A percentile compares a stretch with the other conserved stretches of the same genome.
Conservation (phyloP, 352 stramenopile species). For the Phytophthora tentaculata region DNA sequence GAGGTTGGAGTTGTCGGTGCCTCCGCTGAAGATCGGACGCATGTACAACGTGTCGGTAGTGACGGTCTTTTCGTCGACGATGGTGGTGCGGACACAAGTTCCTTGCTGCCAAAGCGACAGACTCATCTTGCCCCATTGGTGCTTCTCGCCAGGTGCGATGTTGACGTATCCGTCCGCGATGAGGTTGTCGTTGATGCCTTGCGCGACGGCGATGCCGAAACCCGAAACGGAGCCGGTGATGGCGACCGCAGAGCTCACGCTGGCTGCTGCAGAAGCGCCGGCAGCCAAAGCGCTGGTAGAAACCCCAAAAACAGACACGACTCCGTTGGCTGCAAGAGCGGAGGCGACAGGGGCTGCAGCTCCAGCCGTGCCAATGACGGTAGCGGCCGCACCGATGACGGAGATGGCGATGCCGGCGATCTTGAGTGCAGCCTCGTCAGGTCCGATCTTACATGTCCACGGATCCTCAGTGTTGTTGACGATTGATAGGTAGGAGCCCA, state of each 20-base stretch:
- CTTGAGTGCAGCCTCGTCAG: slow-evolving; percentile 48
- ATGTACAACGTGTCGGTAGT: slow-evolving; percentile 53
- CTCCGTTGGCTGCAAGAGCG: slow-evolving; percentile 32
- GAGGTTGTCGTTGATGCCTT: slow-evolving; percentile 45
- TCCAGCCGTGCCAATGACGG: slow-evolving; percentile 38
- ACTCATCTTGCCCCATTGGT: slow-evolving; percentile 51
- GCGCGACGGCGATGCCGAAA: slow-evolving; percentile 43
- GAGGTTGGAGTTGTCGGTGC: slow-evolving; percentile 46
- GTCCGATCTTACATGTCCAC: slow-evolving; percentile 48
- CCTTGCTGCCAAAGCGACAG: slow-evolving; percentile 59
- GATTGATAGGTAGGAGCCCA: slow-evolving; percentile 48
- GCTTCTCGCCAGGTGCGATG: slow-evolving; percentile 39
- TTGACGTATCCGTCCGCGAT: slow-evolving; percentile 38
- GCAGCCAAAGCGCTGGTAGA: slow-evolving; percentile 34
- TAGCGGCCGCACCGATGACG: slow-evolving; percentile 30
- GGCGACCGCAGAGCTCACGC: slow-evolving; percentile 28
- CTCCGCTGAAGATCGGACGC: slow-evolving; percentile 62
- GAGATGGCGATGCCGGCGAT: slow-evolving; percentile 42
- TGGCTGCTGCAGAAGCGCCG: slow-evolving; percentile 24
- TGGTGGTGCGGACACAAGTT: slow-evolving; percentile 49
- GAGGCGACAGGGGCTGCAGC: slow-evolving; percentile 38
- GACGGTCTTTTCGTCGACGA: slow-evolving; percentile 45
- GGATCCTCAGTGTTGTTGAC: slow-evolving; percentile 49
- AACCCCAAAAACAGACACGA: slow-evolving; percentile 43
- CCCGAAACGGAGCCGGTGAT: slow-evolving; percentile 35